Evolutionary conservation across 2,329 filamentous ascomycete genomes (phyloP), one percentile per base, ranked within the genome.

Genomic region (Penicillium sp.): DNA sequence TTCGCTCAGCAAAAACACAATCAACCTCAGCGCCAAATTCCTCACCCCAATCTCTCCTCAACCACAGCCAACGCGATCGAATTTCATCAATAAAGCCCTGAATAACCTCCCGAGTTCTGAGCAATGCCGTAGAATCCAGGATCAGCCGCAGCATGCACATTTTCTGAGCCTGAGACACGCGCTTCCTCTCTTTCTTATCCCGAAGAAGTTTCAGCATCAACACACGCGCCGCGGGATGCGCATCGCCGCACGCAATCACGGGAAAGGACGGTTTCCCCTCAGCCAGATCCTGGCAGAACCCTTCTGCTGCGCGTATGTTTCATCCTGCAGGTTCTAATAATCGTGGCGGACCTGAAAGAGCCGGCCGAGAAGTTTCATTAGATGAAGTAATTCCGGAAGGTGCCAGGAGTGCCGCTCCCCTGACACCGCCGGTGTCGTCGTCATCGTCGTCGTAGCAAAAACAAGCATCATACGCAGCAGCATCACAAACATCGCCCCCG

Each of bases 261-360:
- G 50, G 57, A 17, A 49, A 47, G 6, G 54, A 54, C 15, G 58
- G 17, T 29, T 62, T 58, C 3, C 61, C 62, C 21, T 64, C 58
- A 19, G 58, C 58, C 1, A 64, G 50, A 26, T 64, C 62, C 38
- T 61, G 58, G n/a, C 48, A 57, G 45, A 64, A 64, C 6, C 60
- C 9, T 62, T 62, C 15, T 58, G 50, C 21, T 49, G 17, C 8
- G 56, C 23, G 9, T 62, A 62, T 26, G n/a, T 17, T 17, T 15
- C 35, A 21, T 50, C 26, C 4, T 21, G 30, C 7, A 61, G 56
- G 15, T 62, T 62, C 45, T 55, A 45, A 11, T 58, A 59, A 13
- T 62, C 51, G 26, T 62, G 56, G 2, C 56, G 60, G 13, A 62
- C 35, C 19, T 62, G 60, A 50, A 58, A 58, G 31, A 26, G 51